Evolutionary conservation across 176 grass and related monocot species (phyloP).

Genomic region (Juncus inflexus): DNA sequence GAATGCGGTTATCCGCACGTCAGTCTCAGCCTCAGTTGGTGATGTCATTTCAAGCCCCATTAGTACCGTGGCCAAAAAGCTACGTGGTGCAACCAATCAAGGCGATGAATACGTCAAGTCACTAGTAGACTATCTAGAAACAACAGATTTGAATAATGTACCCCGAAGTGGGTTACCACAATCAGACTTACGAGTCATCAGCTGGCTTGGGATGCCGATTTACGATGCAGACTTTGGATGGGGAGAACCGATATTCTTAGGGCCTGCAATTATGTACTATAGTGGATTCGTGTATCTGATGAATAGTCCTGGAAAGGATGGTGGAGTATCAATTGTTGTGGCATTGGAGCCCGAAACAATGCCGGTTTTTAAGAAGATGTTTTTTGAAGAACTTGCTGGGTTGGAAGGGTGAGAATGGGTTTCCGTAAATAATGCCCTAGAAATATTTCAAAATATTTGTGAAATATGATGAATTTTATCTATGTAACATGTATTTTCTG

Average conservation of each 20-base stretch:
- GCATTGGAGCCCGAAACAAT: constrained; percentile 28
- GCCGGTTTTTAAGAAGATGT: constrained; percentile 17
- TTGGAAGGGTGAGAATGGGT: neutral
- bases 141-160: constrained; percentile 15
- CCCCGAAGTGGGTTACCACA: constrained; percentile 38
- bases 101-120: constrained; percentile 38
- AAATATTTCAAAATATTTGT: too few relatives aligned
- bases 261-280: constrained; percentile 22
- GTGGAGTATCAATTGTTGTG: constrained; percentile 20
- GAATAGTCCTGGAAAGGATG: constrained; percentile 10
- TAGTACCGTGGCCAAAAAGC: constrained; percentile 17
- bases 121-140: constrained; percentile 41
- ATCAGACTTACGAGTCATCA: constrained; percentile 44
- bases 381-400: constrained; percentile 12
- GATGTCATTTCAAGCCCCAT: constrained; percentile 23
- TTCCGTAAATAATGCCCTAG: too few relatives aligned
- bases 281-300: constrained; percentile 25
- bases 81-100: constrained; percentile 30
- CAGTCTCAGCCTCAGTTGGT: constrained; percentile 17
- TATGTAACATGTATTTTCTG: too few relatives aligned
- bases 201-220: constrained; percentile 51
- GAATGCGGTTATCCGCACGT: constrained; percentile 51
- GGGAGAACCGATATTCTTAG: constrained; percentile 49
- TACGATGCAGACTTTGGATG: constrained; percentile 64
- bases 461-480: too few relatives aligned